A percentile compares a stretch with the other conserved stretches of the same genome.
phyloP scores from a whole-genome alignment of 257 asterid species.

The Solanum chiquidenum region DNA sequence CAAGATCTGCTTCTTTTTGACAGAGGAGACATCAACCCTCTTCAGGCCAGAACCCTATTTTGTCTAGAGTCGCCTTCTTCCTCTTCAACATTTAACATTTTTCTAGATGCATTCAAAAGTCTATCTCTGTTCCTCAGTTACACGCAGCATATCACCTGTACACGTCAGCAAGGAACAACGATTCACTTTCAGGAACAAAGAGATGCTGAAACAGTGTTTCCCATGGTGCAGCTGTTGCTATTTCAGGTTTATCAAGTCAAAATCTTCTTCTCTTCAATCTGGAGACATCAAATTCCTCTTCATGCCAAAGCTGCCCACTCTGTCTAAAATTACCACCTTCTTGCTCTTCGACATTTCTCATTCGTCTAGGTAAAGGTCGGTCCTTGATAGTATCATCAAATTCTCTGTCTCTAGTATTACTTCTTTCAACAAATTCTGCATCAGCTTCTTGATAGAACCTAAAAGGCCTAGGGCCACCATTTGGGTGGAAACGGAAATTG shows the following conservation, averaged over 20 bases:
- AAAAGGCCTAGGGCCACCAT: slow-evolving; percentile 50
- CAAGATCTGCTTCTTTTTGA: not conserved
- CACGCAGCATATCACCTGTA: not conserved
- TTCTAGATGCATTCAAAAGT: not conserved
- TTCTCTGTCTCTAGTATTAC: slow-evolving; percentile 56
- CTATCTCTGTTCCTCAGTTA: not conserved
- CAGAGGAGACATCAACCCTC: not conserved
- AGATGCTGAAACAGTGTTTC: not conserved
- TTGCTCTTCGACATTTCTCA: slow-evolving; percentile 54
- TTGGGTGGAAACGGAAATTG: slow-evolving; percentile 38
- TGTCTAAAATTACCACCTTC: slow-evolving; percentile 52
- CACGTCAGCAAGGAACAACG: not conserved
- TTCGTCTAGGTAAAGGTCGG: slow-evolving; percentile 37
- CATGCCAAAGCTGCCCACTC: slow-evolving; percentile 53
- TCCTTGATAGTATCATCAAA: slow-evolving; percentile 60
- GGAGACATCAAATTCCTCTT: slow-evolving; percentile 49
- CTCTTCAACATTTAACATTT: not conserved
- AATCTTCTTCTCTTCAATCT: slow-evolving; percentile 71
- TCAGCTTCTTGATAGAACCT: slow-evolving; percentile 55
- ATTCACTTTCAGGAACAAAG: not conserved
- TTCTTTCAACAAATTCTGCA: slow-evolving; percentile 52
- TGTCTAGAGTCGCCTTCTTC: not conserved
- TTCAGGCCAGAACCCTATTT: not conserved
- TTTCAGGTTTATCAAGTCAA: slow-evolving; percentile 16
- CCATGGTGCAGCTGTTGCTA: not conserved